These are phyloP conservation scores for Solanum medicagineum DNA, from an alignment of 257 asterid species.

Conservation along the genomic window DNA sequence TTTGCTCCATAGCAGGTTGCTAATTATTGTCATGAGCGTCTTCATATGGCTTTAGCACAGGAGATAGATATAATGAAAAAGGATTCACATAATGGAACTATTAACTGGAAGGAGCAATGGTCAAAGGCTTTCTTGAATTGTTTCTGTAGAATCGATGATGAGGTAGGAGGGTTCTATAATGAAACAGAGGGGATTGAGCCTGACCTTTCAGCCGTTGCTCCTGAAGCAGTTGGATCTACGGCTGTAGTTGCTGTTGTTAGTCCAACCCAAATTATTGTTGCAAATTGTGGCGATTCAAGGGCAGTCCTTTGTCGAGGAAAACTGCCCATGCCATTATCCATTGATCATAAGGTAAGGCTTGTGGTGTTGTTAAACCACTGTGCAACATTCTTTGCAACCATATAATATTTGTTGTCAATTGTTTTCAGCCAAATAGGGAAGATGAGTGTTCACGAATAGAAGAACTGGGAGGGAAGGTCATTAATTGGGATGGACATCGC, in stretches of 20 bases:
- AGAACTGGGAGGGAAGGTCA: slow-evolving; percentile 70
- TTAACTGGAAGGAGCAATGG: slow-evolving; percentile 51
- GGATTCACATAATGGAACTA: slow-evolving; percentile 7
- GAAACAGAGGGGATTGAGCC: slow-evolving; percentile 5
- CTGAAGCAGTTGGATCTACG: slow-evolving; percentile 87
- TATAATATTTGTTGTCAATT: neutral
- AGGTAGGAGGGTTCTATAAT: slow-evolving; percentile 47
- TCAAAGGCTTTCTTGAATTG: slow-evolving; percentile 41
- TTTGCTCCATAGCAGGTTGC: slow-evolving; percentile 44
- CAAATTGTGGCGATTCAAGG: slow-evolving; percentile 92
- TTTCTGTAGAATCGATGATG: slow-evolving; percentile 63
- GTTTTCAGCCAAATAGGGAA: slow-evolving; percentile 53
- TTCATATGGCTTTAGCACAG: slow-evolving; percentile 58
- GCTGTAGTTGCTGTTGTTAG: slow-evolving; percentile 74
- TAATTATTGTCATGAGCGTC: slow-evolving; percentile 53
- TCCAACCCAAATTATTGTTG: slow-evolving; percentile 63
- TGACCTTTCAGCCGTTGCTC: slow-evolving; percentile 36
- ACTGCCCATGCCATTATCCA: slow-evolving; percentile 47
- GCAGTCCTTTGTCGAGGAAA: slow-evolving; percentile 71
- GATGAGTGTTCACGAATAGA: slow-evolving; percentile 58
- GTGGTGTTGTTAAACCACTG: neutral
- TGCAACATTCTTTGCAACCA: neutral
- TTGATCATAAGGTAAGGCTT: slow-evolving; percentile 63
- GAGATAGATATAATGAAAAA: slow-evolving; percentile 38
- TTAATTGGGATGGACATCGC: slow-evolving; percentile 71